Percentiles rank a stretch among this genome's conserved stretches.
These are phyloP conservation scores for Gloeostereum incarnatum DNA, from an alignment of 768 basidiomycete genomes.

Conservation along the genomic window DNA sequence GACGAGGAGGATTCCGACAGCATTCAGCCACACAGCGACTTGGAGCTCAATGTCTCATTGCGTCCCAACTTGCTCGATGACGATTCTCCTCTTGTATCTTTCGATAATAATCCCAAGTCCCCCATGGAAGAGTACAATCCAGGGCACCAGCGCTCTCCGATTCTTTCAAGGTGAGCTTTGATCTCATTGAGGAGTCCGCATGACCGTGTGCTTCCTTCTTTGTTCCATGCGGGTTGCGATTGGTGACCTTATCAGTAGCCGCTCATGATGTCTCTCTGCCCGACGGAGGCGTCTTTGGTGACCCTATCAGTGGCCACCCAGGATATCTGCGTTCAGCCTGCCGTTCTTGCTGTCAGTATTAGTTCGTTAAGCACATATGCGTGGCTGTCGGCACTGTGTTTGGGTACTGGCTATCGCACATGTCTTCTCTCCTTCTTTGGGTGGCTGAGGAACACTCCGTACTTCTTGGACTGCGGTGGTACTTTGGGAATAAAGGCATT, in stretches of 20 bases:
- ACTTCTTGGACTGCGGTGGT: too few species aligned
- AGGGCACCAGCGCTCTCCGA: constrained; percentile 5
- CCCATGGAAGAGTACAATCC: constrained; percentile 3
- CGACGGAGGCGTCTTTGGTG: background rate
- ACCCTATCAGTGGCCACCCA: background rate
- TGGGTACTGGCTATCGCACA: too few species aligned
- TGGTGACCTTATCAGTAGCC: background rate
- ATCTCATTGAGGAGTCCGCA: too few species aligned
- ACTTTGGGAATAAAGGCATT: too few species aligned
- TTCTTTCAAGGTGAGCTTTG: too few species aligned
- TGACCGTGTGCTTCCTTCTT: constrained; percentile 3
- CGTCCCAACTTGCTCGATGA: constrained; percentile 4
- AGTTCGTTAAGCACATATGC: too few species aligned
- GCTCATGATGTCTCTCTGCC: background rate
- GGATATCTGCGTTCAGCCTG: constrained; percentile 6
- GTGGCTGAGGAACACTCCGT: too few species aligned
- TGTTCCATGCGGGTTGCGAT: background rate
- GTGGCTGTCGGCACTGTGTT: too few species aligned
- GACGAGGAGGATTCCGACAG: constrained; percentile 3
- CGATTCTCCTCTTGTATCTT: too few species aligned
- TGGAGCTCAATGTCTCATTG: background rate
- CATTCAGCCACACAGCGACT: constrained; percentile 1
- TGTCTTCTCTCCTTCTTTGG: too few species aligned
- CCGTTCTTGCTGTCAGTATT: constrained; percentile 5
- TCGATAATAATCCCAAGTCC: constrained; percentile 1